Evolutionary conservation across 2,329 filamentous ascomycete species (phyloP).

Genomic region (Fonsecaea nubica): DNA sequence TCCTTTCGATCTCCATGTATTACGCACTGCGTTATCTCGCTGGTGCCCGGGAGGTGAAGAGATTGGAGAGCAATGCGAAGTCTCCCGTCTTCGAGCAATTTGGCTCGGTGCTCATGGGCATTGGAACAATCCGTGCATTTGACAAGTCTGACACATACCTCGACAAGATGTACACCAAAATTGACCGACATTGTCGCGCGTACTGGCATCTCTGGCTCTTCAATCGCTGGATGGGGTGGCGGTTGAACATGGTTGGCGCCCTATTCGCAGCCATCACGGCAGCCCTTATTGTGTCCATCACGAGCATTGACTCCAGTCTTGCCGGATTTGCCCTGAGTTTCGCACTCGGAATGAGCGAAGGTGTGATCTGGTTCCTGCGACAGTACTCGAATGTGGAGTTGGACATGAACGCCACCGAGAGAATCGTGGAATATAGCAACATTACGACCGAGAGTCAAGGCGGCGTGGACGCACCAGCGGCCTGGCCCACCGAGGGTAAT

Average conservation of each 20-base stretch:
- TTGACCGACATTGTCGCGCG: slow-evolving; percentile 71
- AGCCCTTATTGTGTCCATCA: slow-evolving; percentile 66
- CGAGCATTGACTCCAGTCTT: slow-evolving; percentile 69
- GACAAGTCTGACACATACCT: slow-evolving; percentile 71
- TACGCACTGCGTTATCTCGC: slow-evolving; percentile 69
- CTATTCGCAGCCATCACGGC: slow-evolving; percentile 71
- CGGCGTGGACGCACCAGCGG: slow-evolving; percentile 67
- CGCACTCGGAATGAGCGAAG: slow-evolving; percentile 70
- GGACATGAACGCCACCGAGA: slow-evolving; percentile 79
- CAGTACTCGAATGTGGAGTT: slow-evolving; percentile 74
- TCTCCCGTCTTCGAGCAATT: slow-evolving; percentile 83
- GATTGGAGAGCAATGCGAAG: slow-evolving; percentile 77
- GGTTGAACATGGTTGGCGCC: slow-evolving; percentile 73
- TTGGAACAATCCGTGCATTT: slow-evolving; percentile 78
- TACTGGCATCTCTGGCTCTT: slow-evolving; percentile 74
- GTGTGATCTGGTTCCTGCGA: slow-evolving; percentile 70
- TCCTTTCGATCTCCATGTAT: slow-evolving; percentile 65
- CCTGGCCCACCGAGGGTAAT: slow-evolving; percentile 76
- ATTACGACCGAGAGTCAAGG: slow-evolving; percentile 70
- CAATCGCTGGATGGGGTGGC: slow-evolving; percentile 78
- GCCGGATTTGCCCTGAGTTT: slow-evolving; percentile 79
- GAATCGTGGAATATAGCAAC: slow-evolving; percentile 76
- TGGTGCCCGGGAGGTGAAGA: slow-evolving; percentile 76
- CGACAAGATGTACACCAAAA: slow-evolving; percentile 70
- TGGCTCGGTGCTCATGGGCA: slow-evolving; percentile 72